phyloP scores from a whole-genome alignment of 2,329 filamentous ascomycete genomes.

The Penicillium sp. region DNA sequence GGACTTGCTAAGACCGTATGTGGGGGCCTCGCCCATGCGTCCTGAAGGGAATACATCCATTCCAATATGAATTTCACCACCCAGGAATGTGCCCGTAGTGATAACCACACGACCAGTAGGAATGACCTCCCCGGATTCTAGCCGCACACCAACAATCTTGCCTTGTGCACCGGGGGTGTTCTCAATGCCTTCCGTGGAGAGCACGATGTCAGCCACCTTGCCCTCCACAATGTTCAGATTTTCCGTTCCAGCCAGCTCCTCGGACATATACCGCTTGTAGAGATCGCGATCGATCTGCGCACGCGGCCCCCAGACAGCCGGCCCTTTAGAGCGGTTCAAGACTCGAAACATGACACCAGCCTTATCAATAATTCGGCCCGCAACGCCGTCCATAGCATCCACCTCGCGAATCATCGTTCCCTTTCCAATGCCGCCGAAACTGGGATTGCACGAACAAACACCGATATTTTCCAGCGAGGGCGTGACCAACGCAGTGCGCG shows the following conservation, averaged over 20 bases:
- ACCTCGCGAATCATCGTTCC: slow-evolving; percentile 94
- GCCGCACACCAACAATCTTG: slow-evolving; percentile 76
- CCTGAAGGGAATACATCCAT: slow-evolving; percentile 81
- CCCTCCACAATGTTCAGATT: slow-evolving; percentile 79
- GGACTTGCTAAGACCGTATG: slow-evolving; percentile 87
- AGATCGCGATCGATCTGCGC: slow-evolving; percentile 91
- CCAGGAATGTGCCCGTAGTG: slow-evolving; percentile 92
- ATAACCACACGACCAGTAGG: slow-evolving; percentile 81
- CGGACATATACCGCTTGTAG: slow-evolving; percentile 87
- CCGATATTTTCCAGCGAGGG: slow-evolving; percentile 85
- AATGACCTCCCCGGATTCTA: slow-evolving; percentile 85
- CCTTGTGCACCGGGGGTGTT: slow-evolving; percentile 56
- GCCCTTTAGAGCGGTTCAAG: slow-evolving; percentile 84
- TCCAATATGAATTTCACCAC: slow-evolving; percentile 95
- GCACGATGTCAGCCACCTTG: slow-evolving; percentile 88
- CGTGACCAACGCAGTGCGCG: slow-evolving; percentile 84
- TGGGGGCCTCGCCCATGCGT: slow-evolving; percentile 89
- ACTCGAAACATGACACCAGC: slow-evolving; percentile 92
- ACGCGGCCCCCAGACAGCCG: slow-evolving; percentile 93
- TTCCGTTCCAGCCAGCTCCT: slow-evolving; percentile 74
- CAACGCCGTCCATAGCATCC: slow-evolving; percentile 88
- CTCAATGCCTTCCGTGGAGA: slow-evolving; percentile 55
- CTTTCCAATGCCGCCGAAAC: slow-evolving; percentile 97
- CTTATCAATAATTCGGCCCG: slow-evolving; percentile 86
- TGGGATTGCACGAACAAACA: slow-evolving; percentile 94